These are phyloP conservation scores for Xylaria sp. DNA, from an alignment of 2,329 filamentous ascomycete genomes.

Conservation along the genomic window DNA sequence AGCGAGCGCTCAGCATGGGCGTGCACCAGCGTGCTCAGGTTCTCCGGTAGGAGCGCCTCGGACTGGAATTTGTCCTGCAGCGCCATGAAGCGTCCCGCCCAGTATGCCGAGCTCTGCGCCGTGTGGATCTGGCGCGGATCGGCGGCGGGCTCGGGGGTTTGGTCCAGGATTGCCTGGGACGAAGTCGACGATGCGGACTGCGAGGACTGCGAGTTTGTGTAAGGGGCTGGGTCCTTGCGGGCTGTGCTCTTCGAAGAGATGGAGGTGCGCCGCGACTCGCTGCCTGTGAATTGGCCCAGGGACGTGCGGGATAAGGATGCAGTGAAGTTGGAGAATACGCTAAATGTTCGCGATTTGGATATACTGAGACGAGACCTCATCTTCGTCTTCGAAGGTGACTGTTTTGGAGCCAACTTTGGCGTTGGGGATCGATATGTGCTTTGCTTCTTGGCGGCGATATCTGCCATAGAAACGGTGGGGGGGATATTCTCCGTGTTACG, in stretches of 20 bases:
- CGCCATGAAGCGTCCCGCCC: constrained; percentile 70
- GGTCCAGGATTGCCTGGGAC: constrained; percentile 22
- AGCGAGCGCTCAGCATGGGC: constrained; percentile 41
- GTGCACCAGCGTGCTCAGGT: constrained; percentile 41
- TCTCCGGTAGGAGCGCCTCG: constrained; percentile 52
- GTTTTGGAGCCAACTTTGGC: constrained; percentile 21
- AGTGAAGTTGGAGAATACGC: constrained; percentile 58
- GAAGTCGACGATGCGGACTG: constrained; percentile 27
- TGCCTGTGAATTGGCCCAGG: constrained; percentile 50
- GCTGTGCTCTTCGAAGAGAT: constrained; percentile 36
- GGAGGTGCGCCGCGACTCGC: constrained; percentile 59
- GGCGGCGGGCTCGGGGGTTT: neutral
- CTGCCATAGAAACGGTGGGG: constrained; percentile 29
- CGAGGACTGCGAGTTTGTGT: constrained; percentile 17
- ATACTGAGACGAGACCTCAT: constrained; percentile 44
- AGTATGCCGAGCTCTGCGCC: constrained; percentile 64
- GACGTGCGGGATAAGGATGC: constrained; percentile 56
- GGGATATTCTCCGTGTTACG: constrained; percentile 46
- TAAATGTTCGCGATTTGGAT: constrained; percentile 60
- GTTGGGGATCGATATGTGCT: constrained; percentile 34
- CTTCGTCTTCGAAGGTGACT: constrained; percentile 27
- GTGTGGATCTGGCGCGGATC: constrained; percentile 52
- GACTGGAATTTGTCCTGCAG: constrained; percentile 65
- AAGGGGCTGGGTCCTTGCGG: constrained; percentile 12
- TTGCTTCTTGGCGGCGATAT: constrained; percentile 34